Conservation (phyloP, 257 asterid species). For the Solanum chiquidenum region DNA sequence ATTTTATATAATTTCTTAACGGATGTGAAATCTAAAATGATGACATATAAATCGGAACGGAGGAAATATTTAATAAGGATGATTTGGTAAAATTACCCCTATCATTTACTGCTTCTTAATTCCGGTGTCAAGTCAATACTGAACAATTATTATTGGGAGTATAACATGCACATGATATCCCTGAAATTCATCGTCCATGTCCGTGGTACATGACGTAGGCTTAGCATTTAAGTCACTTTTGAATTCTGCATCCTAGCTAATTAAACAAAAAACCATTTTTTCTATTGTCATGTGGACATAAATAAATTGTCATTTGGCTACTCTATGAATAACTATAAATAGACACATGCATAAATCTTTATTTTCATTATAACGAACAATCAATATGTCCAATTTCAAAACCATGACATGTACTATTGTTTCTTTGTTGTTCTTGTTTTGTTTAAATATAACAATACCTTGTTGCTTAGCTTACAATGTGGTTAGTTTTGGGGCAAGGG, state of each 20-base stretch:
- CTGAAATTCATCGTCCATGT: not conserved
- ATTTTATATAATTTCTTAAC: too few species aligned
- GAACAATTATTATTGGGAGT: not conserved
- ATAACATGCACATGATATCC: not conserved
- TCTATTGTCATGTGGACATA: not conserved
- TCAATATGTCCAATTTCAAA: not conserved
- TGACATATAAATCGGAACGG: too few species aligned
- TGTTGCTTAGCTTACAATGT: not conserved
- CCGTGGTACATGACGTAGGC: not conserved
- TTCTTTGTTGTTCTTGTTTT: not conserved
- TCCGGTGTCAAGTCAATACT: too few species aligned
- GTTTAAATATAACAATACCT: conserved; percentile 11
- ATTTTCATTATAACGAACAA: not conserved
- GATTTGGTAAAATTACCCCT: accelerated
- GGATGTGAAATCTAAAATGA: too few species aligned
- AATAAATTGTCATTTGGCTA: not conserved
- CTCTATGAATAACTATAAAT: not conserved
- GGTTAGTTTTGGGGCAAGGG: conserved; percentile 32
- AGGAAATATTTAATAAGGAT: too few species aligned
- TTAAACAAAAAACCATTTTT: not conserved
- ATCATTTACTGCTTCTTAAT: too few species aligned
- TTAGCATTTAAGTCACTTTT: not conserved
- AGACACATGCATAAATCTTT: not conserved
- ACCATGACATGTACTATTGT: not conserved
- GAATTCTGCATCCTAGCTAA: not conserved